Evolutionary conservation across 2,329 filamentous ascomycete species (phyloP), one percentile per base, ranked within the genome.

Genomic region (Hirsutella minnesotensis): DNA sequence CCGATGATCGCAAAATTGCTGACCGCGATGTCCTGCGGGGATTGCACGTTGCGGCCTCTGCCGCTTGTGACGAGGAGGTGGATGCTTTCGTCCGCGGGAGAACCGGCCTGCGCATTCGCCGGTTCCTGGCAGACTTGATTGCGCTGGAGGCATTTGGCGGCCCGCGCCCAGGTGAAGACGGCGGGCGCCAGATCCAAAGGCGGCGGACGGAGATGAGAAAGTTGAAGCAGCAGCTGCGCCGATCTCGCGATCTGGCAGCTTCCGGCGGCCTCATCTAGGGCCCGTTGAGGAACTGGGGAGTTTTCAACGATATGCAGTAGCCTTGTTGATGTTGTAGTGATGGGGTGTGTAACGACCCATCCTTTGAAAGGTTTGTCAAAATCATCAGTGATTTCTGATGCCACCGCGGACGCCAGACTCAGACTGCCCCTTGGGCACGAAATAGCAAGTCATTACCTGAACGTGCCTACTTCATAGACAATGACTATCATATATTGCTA

Each of bases 11-110:
- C 12, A 53, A 61, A 30, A 66, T 75, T 24, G 57, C 57, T 20
- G 68, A 77, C 51, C 62, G 65, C 38, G 70, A 75, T 51, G 68
- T 79, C 3, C 63, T 78, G 39, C 63, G 67, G 40, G 75, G 75
- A 0, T 57, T 79, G 10, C 70, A 72, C 46, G 66, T 78, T 33
- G 73, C 73, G 5, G 67, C 72, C 24, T 70, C 69, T 5, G 75
- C 75, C 10, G 74, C 74, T 4, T 75, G 73, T 40, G 69, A 78
- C 43, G 67, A 73, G 43, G 59, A 67, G 30, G 65, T 77, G 2
- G 73, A 79, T 51, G 63, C 64, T 0, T 69, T 69, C 54, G 69
- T 79, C 42, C 60, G 65, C 22, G 58, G 67, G 19, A 65, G 67
- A 46, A 77, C 72, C 0, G 75, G 75, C 0, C 52, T 75, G 20